Percentiles rank a stretch among this genome's conserved stretches.
These are phyloP conservation scores for Prosopis cineraria DNA, from an alignment of 306 rosid species.

Conservation along the genomic window DNA sequence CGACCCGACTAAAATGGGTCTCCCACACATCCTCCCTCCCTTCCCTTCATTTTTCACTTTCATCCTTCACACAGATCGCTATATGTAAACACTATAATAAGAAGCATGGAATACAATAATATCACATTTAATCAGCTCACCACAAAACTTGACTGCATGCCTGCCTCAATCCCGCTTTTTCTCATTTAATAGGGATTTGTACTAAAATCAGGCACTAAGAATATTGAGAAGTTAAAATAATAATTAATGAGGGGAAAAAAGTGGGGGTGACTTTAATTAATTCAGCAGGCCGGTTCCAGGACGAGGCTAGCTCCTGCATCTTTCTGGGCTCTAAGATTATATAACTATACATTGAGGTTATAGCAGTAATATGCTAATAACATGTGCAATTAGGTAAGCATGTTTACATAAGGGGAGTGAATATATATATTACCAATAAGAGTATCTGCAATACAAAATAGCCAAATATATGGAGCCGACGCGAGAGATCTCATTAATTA, in stretches of 20 bases:
- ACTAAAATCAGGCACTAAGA: background rate
- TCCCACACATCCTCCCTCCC: too few relatives aligned
- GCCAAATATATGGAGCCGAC: slow-evolving; percentile 60
- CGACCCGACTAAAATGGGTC: too few relatives aligned
- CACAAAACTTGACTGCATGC: background rate
- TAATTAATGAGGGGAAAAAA: background rate
- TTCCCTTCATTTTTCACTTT: too few relatives aligned
- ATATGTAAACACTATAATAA: too few relatives aligned
- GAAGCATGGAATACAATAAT: too few relatives aligned
- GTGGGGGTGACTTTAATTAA: background rate
- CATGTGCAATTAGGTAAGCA: background rate
- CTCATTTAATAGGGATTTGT: background rate
- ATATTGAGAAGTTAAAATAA: background rate
- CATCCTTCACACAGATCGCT: too few relatives aligned
- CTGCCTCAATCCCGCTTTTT: background rate
- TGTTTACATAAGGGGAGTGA: background rate
- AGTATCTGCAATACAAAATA: slow-evolving; percentile 40
- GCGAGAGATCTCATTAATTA: slow-evolving; percentile 46
- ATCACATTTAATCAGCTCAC: background rate
- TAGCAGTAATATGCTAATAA: background rate
- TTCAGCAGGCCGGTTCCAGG: background rate
- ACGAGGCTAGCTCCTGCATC: background rate
- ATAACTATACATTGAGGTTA: too few relatives aligned
- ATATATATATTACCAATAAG: slow-evolving; percentile 12
- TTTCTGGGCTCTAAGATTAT: background rate